phyloP scores from a whole-genome alignment of 306 rosid genomes.

The Begonia loranthoides region DNA sequence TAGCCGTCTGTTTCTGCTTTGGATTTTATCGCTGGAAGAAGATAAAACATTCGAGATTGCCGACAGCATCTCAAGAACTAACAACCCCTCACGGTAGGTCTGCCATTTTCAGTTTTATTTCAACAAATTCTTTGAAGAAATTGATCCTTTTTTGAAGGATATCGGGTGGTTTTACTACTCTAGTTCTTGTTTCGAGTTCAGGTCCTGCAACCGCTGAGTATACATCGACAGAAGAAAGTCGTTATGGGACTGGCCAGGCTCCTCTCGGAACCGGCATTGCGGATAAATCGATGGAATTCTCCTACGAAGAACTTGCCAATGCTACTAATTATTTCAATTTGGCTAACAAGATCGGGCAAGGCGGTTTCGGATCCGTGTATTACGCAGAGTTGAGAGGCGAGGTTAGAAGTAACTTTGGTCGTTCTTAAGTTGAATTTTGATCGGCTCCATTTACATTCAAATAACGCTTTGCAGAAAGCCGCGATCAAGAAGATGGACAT shows the following conservation, averaged over 20 bases:
- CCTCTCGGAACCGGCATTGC: slow-evolving; percentile 37
- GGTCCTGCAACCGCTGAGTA: slow-evolving; percentile 23
- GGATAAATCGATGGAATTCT: slow-evolving; percentile 60
- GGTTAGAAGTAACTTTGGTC: slow-evolving; percentile 23
- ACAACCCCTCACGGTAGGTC: slow-evolving; percentile 31
- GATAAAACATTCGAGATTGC: slow-evolving; percentile 11
- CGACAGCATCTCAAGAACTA: slow-evolving; percentile 25
- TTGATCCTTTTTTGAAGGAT: neutral
- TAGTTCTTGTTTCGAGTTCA: slow-evolving; percentile 13
- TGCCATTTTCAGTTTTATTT: slow-evolving; percentile 14
- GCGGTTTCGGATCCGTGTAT: slow-evolving; percentile 83
- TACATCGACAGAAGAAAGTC: slow-evolving; percentile 35
- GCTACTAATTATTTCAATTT: slow-evolving; percentile 70
- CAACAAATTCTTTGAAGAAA: neutral
- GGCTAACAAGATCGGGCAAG: slow-evolving; percentile 71
- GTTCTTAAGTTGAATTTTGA: neutral
- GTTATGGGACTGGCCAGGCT: slow-evolving; percentile 15
- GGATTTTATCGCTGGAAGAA: slow-evolving; percentile 38
- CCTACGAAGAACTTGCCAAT: slow-evolving; percentile 61
- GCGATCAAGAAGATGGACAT: slow-evolving; percentile 90
- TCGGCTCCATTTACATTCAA: neutral
- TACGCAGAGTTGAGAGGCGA: slow-evolving; percentile 86
- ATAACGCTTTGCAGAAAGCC: slow-evolving; percentile 40
- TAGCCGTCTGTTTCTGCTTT: slow-evolving; percentile 37
- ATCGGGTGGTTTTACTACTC: neutral